phyloP scores from a whole-genome alignment of 1,284 basidiomycete species.

The Microbotryum saponariae region DNA sequence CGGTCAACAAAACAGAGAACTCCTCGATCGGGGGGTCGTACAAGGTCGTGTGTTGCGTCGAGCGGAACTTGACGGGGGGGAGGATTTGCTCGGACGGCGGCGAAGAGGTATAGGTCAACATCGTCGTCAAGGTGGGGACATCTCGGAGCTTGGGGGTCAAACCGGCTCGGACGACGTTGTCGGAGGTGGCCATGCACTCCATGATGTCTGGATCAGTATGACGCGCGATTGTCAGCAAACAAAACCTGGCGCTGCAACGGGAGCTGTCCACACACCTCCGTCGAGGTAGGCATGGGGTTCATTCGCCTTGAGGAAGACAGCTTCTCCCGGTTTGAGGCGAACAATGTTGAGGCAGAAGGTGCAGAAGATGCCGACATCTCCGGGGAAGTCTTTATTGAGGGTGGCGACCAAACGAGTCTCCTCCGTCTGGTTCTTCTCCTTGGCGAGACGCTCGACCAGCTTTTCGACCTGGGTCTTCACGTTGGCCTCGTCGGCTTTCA shows the following conservation, averaged over 20 bases:
- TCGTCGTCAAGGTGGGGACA: slow-evolving; percentile 76
- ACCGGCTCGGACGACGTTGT: slow-evolving; percentile 97
- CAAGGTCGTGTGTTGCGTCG: slow-evolving; percentile 46
- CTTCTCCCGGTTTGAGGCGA: slow-evolving; percentile 69
- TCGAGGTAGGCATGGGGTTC: slow-evolving; percentile 95
- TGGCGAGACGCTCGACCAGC: slow-evolving; percentile 57
- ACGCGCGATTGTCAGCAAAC: background rate
- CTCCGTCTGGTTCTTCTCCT: slow-evolving; percentile 44
- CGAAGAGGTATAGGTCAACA: slow-evolving; percentile 76
- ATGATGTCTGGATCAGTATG: slow-evolving; percentile 63
- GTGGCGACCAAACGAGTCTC: slow-evolving; percentile 55
- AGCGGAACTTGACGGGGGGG: slow-evolving; percentile 50
- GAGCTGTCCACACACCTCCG: slow-evolving; percentile 56
- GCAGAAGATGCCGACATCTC: slow-evolving; percentile 91
- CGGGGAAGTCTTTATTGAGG: slow-evolving; percentile 75
- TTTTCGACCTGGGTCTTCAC: slow-evolving; percentile 53
- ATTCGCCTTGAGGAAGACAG: slow-evolving; percentile 89
- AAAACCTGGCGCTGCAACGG: background rate
- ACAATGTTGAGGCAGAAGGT: slow-evolving; percentile 86
- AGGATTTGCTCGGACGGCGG: slow-evolving; percentile 64
- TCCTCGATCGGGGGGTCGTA: slow-evolving; percentile 94
- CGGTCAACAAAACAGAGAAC: slow-evolving; percentile 72
- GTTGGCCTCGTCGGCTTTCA: slow-evolving; percentile 57
- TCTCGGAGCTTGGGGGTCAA: slow-evolving; percentile 95
- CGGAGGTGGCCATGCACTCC: slow-evolving; percentile 96